A percentile compares a stretch with the other conserved stretches of the same genome.
phyloP scores from a whole-genome alignment of 306 rosid genomes.

The Coriaria nepalensis region DNA sequence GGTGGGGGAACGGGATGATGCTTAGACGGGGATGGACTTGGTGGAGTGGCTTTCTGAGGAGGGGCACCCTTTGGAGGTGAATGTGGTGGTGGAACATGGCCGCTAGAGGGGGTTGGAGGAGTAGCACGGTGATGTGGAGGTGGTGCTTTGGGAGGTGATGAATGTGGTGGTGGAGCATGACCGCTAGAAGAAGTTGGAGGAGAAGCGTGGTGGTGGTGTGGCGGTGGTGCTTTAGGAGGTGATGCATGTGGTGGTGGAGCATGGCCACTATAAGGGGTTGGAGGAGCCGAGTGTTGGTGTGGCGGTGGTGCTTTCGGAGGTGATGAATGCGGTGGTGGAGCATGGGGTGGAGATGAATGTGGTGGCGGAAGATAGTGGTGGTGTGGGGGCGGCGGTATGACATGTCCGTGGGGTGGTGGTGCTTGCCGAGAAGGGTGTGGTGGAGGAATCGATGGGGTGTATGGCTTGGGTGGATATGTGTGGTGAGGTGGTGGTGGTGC shows the following conservation, averaged over 20 bases:
- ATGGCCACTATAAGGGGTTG: not conserved
- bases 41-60: conserved; percentile 7
- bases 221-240: conserved; percentile 1
- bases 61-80: conserved; percentile 9
- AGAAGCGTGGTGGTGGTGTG: not conserved
- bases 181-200: conserved; percentile 6
- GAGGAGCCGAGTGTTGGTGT: not conserved
- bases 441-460: not conserved
- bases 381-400: conserved; percentile 1
- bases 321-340: not conserved
- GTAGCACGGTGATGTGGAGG: not conserved
- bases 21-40: conserved; percentile 1
- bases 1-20: not conserved
- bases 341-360: not conserved
- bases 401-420: too few species aligned
- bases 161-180: conserved; percentile 3
- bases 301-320: not conserved
- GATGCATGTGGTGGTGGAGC: not conserved
- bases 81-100: not conserved
- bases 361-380: conserved; percentile 2
- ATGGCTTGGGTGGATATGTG: too few species aligned
- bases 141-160: not conserved
- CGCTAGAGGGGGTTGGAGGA: not conserved
- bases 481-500: too few species aligned
- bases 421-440: not conserved